Evolutionary conservation across 805 yeast genomes (phyloP).

Genomic region (Schwanniomyces vanrijiae): DNA sequence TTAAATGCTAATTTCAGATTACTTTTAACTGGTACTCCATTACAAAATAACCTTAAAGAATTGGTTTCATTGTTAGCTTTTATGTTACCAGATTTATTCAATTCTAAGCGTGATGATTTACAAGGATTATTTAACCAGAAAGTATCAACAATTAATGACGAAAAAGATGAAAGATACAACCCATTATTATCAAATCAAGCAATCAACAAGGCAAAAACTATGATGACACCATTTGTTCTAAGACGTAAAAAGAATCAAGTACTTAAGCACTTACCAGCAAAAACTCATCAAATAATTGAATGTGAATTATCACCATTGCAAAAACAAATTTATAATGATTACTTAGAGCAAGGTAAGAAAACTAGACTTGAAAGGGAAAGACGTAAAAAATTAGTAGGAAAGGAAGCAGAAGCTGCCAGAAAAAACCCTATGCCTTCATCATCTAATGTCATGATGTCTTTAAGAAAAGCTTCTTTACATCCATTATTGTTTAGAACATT

Average conservation of each 20-base stretch:
- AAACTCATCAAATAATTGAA: slow-evolving; percentile 59
- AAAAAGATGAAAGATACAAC: slow-evolving; percentile 51
- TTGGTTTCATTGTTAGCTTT: slow-evolving; percentile 87
- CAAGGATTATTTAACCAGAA: slow-evolving; percentile 83
- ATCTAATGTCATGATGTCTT: slow-evolving; percentile 77
- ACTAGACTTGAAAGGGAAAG: slow-evolving; percentile 44
- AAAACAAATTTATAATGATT: slow-evolving; percentile 56
- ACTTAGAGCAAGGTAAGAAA: slow-evolving; percentile 47
- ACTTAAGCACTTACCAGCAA: slow-evolving; percentile 81
- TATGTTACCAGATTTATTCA: slow-evolving; percentile 81
- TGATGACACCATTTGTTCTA: slow-evolving; percentile 97
- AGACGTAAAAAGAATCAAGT: slow-evolving; percentile 93
- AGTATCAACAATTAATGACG: slow-evolving; percentile 61
- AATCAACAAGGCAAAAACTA: slow-evolving; percentile 86
- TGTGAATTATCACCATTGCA: slow-evolving; percentile 66
- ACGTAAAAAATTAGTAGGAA: slow-evolving; percentile 36
- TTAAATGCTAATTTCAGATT: slow-evolving; percentile 81
- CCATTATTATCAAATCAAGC: slow-evolving; percentile 90
- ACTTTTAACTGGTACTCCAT: slow-evolving; percentile 92
- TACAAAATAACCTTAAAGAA: slow-evolving; percentile 90
- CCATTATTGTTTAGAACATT: slow-evolving; percentile 77
- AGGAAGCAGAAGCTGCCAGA: slow-evolving; percentile 33
- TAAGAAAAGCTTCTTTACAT: slow-evolving; percentile 91
- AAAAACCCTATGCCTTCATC: slow-evolving; percentile 41
- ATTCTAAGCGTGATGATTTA: slow-evolving; percentile 78